phyloP scores from a whole-genome alignment of 2,329 filamentous ascomycete genomes.

The Sporothrix protearum region DNA sequence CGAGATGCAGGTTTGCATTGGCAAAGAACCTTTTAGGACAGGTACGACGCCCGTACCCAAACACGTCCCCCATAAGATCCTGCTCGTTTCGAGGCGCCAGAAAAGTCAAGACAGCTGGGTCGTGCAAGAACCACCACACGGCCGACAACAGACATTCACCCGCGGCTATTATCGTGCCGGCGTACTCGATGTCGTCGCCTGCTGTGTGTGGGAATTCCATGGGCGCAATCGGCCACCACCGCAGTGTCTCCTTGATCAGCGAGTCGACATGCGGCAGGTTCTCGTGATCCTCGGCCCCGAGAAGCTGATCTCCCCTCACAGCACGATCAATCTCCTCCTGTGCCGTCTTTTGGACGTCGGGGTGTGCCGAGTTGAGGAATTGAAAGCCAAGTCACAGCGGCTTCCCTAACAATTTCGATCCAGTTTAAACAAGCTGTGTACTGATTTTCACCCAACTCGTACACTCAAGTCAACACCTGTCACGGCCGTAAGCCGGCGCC shows the following conservation, averaged over 20 bases:
- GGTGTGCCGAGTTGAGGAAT: too few relatives aligned
- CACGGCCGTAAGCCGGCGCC: neutral
- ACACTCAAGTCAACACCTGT: too few relatives aligned
- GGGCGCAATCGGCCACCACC: conserved; percentile 1
- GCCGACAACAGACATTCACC: neutral
- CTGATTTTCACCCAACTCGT: too few relatives aligned
- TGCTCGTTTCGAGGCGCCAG: neutral
- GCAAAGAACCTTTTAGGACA: neutral
- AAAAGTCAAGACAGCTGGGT: neutral
- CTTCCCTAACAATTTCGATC: neutral
- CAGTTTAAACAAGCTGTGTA: neutral
- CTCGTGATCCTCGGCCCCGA: neutral
- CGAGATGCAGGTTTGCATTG: neutral
- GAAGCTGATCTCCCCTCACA: neutral
- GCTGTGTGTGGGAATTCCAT: neutral
- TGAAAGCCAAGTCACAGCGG: too few relatives aligned
- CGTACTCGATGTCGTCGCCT: neutral
- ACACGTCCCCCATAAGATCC: neutral
- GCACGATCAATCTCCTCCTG: neutral
- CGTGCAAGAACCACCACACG: conserved; percentile 1
- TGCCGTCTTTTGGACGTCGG: neutral
- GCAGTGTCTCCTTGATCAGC: neutral
- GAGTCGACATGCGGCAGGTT: neutral
- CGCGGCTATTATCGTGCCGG: neutral
- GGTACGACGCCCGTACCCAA: neutral